Conservation (phyloP, 768 basidiomycete genomes). For the Tephrocybe sp. region DNA sequence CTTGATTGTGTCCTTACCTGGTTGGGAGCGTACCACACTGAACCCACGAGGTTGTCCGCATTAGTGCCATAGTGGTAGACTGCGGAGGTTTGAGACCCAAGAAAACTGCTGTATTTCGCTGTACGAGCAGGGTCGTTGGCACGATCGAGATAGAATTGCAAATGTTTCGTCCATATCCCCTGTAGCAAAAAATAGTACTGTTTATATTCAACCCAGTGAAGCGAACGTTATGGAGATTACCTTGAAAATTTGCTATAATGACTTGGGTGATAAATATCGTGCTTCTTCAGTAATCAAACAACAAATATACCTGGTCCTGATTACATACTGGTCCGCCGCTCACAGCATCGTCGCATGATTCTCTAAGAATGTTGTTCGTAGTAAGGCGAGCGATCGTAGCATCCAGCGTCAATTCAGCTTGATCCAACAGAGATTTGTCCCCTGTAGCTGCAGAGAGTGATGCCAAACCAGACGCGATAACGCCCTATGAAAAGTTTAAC, state of each 20-base stretch:
- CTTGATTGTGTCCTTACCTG: conserved; percentile 23
- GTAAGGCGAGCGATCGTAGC: conserved; percentile 44
- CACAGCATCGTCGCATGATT: conserved; percentile 49
- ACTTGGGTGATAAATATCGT: background rate
- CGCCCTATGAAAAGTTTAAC: conserved; percentile 36
- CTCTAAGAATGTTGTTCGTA: conserved; percentile 39
- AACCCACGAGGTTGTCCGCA: conserved; percentile 39
- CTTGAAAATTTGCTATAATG: conserved; percentile 42
- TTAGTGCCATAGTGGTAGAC: conserved; percentile 44
- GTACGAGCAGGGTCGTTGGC: conserved; percentile 40
- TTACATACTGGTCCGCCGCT: conserved; percentile 40
- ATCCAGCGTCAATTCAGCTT: conserved; percentile 52
- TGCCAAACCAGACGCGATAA: conserved; percentile 52
- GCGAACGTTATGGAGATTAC: conserved; percentile 21
- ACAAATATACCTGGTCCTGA: conserved; percentile 37
- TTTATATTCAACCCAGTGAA: too few species aligned
- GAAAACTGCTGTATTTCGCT: conserved; percentile 40
- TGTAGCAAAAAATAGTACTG: too few species aligned
- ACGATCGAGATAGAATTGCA: conserved; percentile 47
- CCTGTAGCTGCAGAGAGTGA: conserved; percentile 41
- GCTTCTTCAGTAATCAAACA: background rate
- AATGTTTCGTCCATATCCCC: conserved; percentile 53
- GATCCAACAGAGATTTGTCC: conserved; percentile 36
- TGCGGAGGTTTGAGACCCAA: conserved; percentile 39
- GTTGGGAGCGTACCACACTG: conserved; percentile 44